Base-by-base conservation (phyloP, 75 land plant species). In the Picea sitchensis region DNA sequence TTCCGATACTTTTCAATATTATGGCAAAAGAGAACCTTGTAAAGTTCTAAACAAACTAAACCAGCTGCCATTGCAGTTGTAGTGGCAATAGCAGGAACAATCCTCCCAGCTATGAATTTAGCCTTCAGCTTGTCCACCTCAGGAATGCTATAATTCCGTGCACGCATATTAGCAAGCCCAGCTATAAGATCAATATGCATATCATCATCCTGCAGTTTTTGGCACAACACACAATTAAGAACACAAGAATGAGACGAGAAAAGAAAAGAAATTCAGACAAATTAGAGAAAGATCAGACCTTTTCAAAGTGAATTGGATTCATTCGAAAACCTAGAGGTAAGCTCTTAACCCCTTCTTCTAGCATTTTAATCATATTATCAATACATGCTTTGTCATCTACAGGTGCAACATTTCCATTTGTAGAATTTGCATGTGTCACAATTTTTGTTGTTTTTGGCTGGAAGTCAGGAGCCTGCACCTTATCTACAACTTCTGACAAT, bases 1-100 rank as follows among this genome's bases (percentile, higher is more conserved):
- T 95, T 95, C 0, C 96, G 79, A 51, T 91, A 96, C 58, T 87
- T 88, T 65, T 94, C 96, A 18, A 94, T 65, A 58, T 84, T 87
- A 84, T 96, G 96, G 5, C 89, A 86, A 68, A 79, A 75, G 14
- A 96, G 32, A 23, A 89, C 96, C 88, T 96, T 96, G 87, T 94
- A 96, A 0, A 96, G 89, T 84, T 96, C 98, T 32, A 96, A 82
- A 85, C 98, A 96, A 21, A 96, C 96, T 57, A 96, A 83, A 30
- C 98, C 98, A 34, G 96, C 90, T 0, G 98, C 96, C 94, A 96
- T 79, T 4, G 98, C 96, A 6, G 98, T 96, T n/a, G 98, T 88
- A 34, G 98, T 96, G 15, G 98, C 98, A 72, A 96, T 94, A 34
- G 96, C 98, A 20, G 98, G 98, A 57, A 96, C 94, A 61, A 96